Evolutionary conservation across 129 eudicot genomes (phyloP).

Genomic region (Pulicaria dysenterica): DNA sequence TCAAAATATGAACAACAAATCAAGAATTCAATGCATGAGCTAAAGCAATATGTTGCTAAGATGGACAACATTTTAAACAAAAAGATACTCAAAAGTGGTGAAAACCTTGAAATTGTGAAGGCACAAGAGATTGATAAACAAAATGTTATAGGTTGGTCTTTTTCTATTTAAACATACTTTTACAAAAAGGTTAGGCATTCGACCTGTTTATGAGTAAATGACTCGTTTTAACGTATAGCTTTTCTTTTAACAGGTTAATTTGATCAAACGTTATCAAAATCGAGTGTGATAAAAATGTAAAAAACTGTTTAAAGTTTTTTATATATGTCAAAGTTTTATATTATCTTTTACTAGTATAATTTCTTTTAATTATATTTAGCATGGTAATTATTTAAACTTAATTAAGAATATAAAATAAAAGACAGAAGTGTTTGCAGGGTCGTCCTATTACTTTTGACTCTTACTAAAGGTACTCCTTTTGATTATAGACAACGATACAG

Average conservation of each 20-base stretch:
- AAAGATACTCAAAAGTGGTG: constrained; percentile 3
- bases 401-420: too few relatives aligned
- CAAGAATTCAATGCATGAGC: background rate
- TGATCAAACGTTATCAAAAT: background rate
- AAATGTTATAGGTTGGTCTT: background rate
- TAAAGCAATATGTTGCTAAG: constrained; percentile 12
- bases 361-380: too few relatives aligned
- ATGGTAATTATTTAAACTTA: too few relatives aligned
- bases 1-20: constrained; percentile 20
- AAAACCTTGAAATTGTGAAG: constrained; percentile 20
- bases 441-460: too few relatives aligned
- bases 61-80: constrained; percentile 21
- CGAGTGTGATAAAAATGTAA: background rate
- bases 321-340: too few relatives aligned
- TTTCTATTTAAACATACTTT: background rate
- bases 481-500: constrained; percentile 1
- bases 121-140: background rate
- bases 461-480: background rate
- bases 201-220: background rate
- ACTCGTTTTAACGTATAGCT: background rate
- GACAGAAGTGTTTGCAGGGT: too few relatives aligned
- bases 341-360: too few relatives aligned
- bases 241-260: background rate
- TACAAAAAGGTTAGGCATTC: background rate
- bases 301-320: background rate